A percentile compares a stretch with the other conserved stretches of the same genome.
These are phyloP conservation scores for Yarrowia sp. DNA, from an alignment of 805 yeast species.

Conservation along the genomic window DNA sequence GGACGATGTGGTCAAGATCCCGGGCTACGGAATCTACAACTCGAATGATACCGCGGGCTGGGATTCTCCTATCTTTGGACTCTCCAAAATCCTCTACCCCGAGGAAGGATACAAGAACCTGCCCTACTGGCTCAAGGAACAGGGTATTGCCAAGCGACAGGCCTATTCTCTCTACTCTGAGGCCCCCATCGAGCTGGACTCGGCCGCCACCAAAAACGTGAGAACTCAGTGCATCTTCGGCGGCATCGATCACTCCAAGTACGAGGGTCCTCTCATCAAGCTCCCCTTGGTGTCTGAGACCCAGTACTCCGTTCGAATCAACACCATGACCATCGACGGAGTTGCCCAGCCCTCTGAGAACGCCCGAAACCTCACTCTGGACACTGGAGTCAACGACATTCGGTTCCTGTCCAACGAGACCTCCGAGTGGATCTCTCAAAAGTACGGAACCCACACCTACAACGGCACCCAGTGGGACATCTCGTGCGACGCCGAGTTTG, in stretches of 20 bases:
- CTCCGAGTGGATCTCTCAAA: conserved; percentile 29
- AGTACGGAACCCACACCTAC: conserved; percentile 27
- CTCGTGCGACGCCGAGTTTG: conserved; percentile 30
- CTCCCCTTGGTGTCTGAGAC: conserved; percentile 23
- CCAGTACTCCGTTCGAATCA: conserved; percentile 31
- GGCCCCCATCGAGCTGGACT: conserved; percentile 31
- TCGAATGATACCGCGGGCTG: conserved; percentile 34
- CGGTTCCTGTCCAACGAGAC: conserved; percentile 30
- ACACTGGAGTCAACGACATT: conserved; percentile 30
- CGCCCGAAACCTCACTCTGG: conserved; percentile 30
- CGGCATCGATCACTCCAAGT: conserved; percentile 23
- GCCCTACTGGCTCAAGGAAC: conserved; percentile 29
- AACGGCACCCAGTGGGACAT: conserved; percentile 36
- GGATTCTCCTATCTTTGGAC: conserved; percentile 31
- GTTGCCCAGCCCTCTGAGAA: conserved; percentile 18
- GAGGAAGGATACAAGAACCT: conserved; percentile 35
- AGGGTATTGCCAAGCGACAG: conserved; percentile 20
- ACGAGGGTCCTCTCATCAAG: conserved; percentile 25
- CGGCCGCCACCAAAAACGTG: conserved; percentile 21
- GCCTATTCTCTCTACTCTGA: conserved; percentile 19
- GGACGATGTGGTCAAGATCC: not conserved
- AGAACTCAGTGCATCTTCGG: conserved; percentile 17
- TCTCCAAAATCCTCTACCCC: conserved; percentile 18
- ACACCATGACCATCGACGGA: conserved; percentile 28
- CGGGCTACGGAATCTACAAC: conserved; percentile 29